Conservation (phyloP, 192 early-diverging fungal species). For the Backusella psychrophila region DNA sequence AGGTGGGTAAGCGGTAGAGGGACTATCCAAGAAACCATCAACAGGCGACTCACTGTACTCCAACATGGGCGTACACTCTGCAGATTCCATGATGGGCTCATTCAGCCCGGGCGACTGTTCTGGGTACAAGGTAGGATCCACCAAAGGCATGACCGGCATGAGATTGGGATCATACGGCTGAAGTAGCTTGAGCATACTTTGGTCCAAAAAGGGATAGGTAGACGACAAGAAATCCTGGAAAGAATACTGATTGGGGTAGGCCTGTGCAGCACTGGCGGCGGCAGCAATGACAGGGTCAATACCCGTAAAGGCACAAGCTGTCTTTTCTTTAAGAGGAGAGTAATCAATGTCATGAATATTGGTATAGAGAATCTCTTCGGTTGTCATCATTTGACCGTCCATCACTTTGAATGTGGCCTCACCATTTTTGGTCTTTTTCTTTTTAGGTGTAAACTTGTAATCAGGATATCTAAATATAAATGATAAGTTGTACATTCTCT, state of each 20-base stretch:
- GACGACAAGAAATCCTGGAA: background rate
- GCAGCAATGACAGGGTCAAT: background rate
- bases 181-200: background rate
- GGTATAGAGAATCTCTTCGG: background rate
- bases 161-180: background rate
- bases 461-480: conserved; percentile 17
- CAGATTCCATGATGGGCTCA: background rate
- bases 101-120: background rate
- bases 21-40: background rate
- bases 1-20: background rate
- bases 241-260: background rate
- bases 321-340: background rate
- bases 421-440: background rate
- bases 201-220: background rate
- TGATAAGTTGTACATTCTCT: background rate
- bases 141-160: background rate
- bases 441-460: conserved; percentile 22
- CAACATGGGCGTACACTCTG: background rate
- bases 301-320: background rate
- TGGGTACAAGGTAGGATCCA: background rate
- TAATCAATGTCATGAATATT: background rate
- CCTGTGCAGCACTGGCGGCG: background rate
- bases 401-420: background rate
- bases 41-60: background rate
- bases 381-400: background rate